Conservation (phyloP, 257 asterid genomes). For the Nicotiana tabacum region DNA sequence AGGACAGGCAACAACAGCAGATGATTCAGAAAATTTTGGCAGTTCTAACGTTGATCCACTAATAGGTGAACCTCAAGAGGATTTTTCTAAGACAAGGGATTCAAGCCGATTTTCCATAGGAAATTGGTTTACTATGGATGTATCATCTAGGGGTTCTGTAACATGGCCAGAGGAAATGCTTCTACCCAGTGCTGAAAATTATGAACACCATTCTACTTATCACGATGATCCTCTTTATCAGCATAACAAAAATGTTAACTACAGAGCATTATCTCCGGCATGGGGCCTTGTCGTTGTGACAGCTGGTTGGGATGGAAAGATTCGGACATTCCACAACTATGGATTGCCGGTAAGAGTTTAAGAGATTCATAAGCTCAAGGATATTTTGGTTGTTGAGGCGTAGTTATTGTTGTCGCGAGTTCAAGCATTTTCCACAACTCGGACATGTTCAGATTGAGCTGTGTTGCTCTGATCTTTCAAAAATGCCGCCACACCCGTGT, state of each 20-base stretch:
- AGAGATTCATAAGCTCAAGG: constrained; percentile 2
- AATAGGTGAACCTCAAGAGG: constrained; percentile 11
- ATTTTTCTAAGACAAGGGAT: constrained; percentile 26
- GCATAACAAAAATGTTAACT: constrained; percentile 1
- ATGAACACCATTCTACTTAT: not conserved
- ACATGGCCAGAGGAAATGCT: constrained; percentile 96
- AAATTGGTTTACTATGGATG: constrained; percentile 64
- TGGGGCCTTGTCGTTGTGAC: constrained; percentile 79
- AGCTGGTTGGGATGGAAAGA: constrained; percentile 60
- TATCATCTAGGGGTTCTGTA: constrained; percentile 35
- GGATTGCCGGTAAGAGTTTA: constrained; percentile 55
- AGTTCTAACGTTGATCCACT: constrained; percentile 13
- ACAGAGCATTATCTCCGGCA: constrained; percentile 20
- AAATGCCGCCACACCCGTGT: not conserved
- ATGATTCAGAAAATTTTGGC: not conserved
- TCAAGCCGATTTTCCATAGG: constrained; percentile 54
- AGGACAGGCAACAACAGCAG: constrained; percentile 8
- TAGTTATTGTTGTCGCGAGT: not conserved
- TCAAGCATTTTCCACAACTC: not conserved
- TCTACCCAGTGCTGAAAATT: constrained; percentile 35
- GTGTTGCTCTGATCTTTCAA: not conserved
- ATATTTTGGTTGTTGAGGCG: not conserved
- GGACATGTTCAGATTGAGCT: not conserved
- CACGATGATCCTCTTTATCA: constrained; percentile 18
- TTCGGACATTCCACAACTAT: constrained; percentile 72